Evolutionary conservation across 805 yeast genomes (phyloP), one percentile per base, ranked within the genome.

Genomic region (Ascoidea rubescens): DNA sequence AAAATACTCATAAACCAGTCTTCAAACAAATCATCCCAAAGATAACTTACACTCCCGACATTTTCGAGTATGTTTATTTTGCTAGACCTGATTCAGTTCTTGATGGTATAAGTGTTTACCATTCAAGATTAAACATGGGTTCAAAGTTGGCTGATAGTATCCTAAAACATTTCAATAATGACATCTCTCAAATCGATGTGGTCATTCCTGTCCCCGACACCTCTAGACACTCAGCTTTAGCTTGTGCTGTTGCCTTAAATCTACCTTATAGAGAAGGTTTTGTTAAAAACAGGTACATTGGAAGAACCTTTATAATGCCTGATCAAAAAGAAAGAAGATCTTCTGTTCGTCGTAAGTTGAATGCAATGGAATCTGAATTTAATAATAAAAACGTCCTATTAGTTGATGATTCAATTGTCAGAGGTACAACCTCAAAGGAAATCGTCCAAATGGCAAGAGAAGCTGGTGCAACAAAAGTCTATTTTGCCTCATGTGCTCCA

Each of bases 161-260:
- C 56, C 62, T 64, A 31, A 56, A 64, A 21, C 61, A 68, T 12
- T 72, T 77, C 53, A 70, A 70, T 14, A 71, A 72, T 52, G 73
- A 74, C 49, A 67, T 71, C 46, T 68, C 74, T 51, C 78, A 78
- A 55, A 83, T 93, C 52, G 99, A 93, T 62, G 99, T 91, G 48
- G 96, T 93, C 45, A 87, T 93, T 54, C 97, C 99, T 1, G 99
- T 93, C 12, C 99, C 99, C 8, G 99, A 93, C 66, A 93, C 99
- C 5, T 83, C 98, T n/a, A 79, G 98, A 68, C 90, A 95, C 47
- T 83, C 96, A 28, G 98, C 98, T 0, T 69, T 90, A 55, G 93
- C 93, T 64, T 84, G 96, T 68, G 91, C 98, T 1, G 90, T 85
- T 44, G 73, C 80, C 49, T 73, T 93, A 56, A 77, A 80, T 48